These are phyloP conservation scores for Hypoxylon sp. DNA, from an alignment of 2,329 filamentous ascomycete species.

Conservation along the genomic window DNA sequence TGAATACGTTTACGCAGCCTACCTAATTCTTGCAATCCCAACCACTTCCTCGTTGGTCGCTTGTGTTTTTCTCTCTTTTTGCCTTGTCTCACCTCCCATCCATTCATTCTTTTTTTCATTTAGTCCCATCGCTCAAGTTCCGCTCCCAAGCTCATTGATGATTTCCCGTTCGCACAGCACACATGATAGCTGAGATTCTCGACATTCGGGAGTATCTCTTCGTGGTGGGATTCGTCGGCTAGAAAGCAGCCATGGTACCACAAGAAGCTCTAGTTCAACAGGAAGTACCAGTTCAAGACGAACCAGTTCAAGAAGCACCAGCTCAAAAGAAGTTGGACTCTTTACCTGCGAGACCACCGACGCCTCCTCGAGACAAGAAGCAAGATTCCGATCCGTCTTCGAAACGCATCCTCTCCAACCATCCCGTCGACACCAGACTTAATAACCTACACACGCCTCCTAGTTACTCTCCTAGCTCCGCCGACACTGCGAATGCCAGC, in stretches of 20 bases:
- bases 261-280: slow-evolving; percentile 47
- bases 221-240: slow-evolving; percentile 41
- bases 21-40: too few species aligned
- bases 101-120: slow-evolving; percentile 7
- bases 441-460: slow-evolving; percentile 61
- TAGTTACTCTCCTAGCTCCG: slow-evolving; percentile 55
- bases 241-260: slow-evolving; percentile 52
- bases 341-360: slow-evolving; percentile 68
- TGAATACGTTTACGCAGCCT: too few species aligned
- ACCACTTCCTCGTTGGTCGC: too few species aligned
- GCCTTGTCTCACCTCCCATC: too few species aligned
- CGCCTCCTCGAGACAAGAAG: slow-evolving; percentile 66
- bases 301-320: too few species aligned
- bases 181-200: slow-evolving; percentile 35
- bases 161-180: slow-evolving; percentile 5
- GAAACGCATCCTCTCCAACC: slow-evolving; percentile 49
- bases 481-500: slow-evolving; percentile 52
- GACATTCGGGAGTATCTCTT: slow-evolving; percentile 23
- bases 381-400: slow-evolving; percentile 48
- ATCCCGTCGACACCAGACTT: slow-evolving; percentile 50
- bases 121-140: background rate
- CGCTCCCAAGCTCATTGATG: slow-evolving; percentile 13
- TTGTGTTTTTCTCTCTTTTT: too few species aligned
- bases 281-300: too few species aligned
- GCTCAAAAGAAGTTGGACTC: slow-evolving; percentile 57